Conservation (phyloP, 1,139 yeast species). For the Candida sojae region DNA sequence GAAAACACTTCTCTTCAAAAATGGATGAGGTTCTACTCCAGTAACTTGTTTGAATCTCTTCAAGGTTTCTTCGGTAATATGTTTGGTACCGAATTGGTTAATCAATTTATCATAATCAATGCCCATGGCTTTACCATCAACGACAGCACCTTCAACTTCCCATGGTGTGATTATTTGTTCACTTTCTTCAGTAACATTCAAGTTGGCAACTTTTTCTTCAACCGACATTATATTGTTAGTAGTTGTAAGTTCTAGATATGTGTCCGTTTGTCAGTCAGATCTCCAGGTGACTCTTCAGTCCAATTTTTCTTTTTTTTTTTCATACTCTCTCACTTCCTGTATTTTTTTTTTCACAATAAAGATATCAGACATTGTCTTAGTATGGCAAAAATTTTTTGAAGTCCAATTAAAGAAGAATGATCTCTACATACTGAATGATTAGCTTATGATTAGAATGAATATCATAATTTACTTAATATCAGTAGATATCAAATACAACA, state of each 20-base stretch:
- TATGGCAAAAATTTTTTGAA: not conserved
- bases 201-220: constrained; percentile 27
- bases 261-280: not conserved
- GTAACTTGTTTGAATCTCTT: constrained; percentile 77
- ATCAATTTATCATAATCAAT: constrained; percentile 91
- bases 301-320: too few relatives aligned
- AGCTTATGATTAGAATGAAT: too few relatives aligned
- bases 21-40: constrained; percentile 92
- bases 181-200: constrained; percentile 28
- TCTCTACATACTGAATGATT: too few relatives aligned
- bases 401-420: too few relatives aligned
- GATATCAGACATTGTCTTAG: not conserved
- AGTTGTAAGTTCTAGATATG: not conserved
- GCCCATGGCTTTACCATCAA: constrained; percentile 84
- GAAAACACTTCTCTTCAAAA: constrained; percentile 87
- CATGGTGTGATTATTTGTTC: constrained; percentile 91
- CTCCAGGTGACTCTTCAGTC: not conserved
- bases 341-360: not conserved
- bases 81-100: constrained; percentile 82
- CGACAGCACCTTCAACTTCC: constrained; percentile 99
- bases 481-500: too few relatives aligned
- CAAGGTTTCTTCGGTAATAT: constrained; percentile 70
- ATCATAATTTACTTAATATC: too few relatives aligned
- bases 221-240: constrained; percentile 15
- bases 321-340: too few relatives aligned